These are phyloP conservation scores for Geum urbanum DNA, from an alignment of 306 rosid species.

Conservation along the genomic window DNA sequence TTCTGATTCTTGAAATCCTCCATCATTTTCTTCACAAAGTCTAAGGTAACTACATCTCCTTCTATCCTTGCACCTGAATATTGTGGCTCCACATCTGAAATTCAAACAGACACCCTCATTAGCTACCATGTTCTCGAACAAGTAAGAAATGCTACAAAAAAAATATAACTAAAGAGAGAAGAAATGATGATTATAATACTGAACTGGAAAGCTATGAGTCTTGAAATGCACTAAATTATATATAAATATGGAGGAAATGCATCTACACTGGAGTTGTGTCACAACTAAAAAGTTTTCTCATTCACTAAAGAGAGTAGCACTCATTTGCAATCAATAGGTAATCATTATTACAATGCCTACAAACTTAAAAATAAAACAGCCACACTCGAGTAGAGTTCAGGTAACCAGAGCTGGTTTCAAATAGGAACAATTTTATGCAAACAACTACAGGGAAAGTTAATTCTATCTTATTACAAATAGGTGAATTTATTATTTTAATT, in stretches of 20 bases:
- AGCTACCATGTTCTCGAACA: conserved; percentile 24
- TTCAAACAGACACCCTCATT: conserved; percentile 30
- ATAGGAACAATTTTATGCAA: neutral
- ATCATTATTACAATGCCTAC: neutral
- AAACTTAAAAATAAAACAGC: neutral
- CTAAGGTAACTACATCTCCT: conserved; percentile 81
- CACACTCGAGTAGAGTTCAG: neutral
- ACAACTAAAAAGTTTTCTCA: neutral
- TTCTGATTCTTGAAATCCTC: conserved; percentile 95
- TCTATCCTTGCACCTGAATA: conserved; percentile 94
- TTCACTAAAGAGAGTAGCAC: conserved; percentile 8
- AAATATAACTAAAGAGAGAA: neutral
- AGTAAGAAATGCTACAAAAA: neutral
- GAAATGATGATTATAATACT: neutral
- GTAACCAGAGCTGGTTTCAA: neutral
- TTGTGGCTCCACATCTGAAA: conserved; percentile 86
- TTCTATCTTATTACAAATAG: neutral
- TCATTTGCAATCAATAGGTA: neutral
- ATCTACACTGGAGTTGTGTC: neutral
- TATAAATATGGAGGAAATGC: neutral
- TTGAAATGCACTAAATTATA: neutral
- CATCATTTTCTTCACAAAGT: conserved; percentile 92
- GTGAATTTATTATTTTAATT: neutral
- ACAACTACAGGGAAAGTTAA: neutral
- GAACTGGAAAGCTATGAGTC: neutral